Conservation (phyloP, 2,329 filamentous ascomycete genomes). For the Colletotrichum orchidophilum region DNA sequence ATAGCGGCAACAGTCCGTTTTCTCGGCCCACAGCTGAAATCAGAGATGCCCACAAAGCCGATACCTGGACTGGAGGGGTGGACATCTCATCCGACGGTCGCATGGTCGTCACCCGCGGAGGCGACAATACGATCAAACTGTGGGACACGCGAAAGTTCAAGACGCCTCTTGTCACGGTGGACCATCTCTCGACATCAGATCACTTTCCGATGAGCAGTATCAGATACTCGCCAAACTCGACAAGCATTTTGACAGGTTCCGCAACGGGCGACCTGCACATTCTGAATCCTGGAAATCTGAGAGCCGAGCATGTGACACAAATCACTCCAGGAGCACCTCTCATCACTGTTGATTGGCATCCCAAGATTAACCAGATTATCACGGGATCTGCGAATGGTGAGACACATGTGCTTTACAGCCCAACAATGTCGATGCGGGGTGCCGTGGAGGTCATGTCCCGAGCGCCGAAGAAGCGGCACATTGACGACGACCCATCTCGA, state of each 20-base stretch:
- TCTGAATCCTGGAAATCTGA: slow-evolving; percentile 90
- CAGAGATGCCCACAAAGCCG: slow-evolving; percentile 79
- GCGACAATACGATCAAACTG: slow-evolving; percentile 91
- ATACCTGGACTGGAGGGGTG: slow-evolving; percentile 91
- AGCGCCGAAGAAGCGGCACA: slow-evolving; percentile 91
- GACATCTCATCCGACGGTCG: slow-evolving; percentile 92
- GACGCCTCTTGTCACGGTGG: slow-evolving; percentile 80
- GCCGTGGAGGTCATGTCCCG: slow-evolving; percentile 91
- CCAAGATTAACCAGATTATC: slow-evolving; percentile 94
- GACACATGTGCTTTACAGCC: slow-evolving; percentile 90
- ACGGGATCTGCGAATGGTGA: slow-evolving; percentile 93
- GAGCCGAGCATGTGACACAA: slow-evolving; percentile 83
- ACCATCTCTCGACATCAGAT: slow-evolving; percentile 83
- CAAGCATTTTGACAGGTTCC: slow-evolving; percentile 90
- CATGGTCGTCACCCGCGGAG: slow-evolving; percentile 89
- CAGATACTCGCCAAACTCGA: slow-evolving; percentile 84
- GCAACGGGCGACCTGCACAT: slow-evolving; percentile 88
- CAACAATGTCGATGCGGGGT: slow-evolving; percentile 80
- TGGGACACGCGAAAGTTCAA: slow-evolving; percentile 99
- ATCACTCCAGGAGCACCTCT: slow-evolving; percentile 87
- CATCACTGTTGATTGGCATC: slow-evolving; percentile 89
- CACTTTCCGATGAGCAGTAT: slow-evolving; percentile 89
- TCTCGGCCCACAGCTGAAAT: slow-evolving; percentile 85
- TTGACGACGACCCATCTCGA: slow-evolving; percentile 89
- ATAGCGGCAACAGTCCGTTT: slow-evolving; percentile 88